phyloP scores from a whole-genome alignment of 495 filamentous ascomycete species.

The Terfezia claveryi region DNA sequence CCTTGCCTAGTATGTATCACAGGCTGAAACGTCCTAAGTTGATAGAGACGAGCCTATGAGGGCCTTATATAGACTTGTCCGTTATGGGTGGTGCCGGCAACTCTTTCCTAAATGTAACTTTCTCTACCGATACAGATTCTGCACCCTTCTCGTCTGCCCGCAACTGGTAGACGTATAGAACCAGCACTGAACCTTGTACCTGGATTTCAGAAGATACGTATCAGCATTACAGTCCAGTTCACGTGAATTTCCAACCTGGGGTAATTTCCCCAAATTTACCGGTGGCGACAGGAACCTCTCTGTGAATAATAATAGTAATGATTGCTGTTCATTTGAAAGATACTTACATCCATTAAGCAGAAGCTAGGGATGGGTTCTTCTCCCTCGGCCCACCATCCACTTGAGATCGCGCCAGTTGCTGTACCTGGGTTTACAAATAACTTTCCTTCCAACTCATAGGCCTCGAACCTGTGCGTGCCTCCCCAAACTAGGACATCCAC shows the following conservation, averaged over 20 bases:
- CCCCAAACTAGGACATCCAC: conserved; percentile 95
- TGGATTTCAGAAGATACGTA: conserved; percentile 17
- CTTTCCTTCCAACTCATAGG: conserved; percentile 94
- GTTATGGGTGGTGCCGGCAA: conserved; percentile 15
- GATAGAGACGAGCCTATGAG: no score
- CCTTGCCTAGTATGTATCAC: no score
- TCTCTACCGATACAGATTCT: conserved; percentile 82
- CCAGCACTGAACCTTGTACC: conserved; percentile 94
- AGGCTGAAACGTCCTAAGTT: no score
- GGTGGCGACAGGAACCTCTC: neutral
- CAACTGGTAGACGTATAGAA: conserved; percentile 94
- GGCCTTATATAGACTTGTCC: neutral
- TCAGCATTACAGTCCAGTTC: conserved; percentile 1
- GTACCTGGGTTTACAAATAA: conserved; percentile 94
- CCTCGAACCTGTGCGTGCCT: conserved; percentile 87
- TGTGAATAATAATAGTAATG: neutral
- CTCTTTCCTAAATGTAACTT: conserved; percentile 90
- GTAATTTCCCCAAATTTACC: conserved; percentile 2
- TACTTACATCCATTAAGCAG: conserved; percentile 93
- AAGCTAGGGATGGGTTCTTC: conserved; percentile 88
- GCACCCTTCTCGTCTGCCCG: conserved; percentile 70
- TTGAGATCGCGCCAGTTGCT: conserved; percentile 17
- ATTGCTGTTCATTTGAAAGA: neutral
- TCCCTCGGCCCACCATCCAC: conserved; percentile 41
- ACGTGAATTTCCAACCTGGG: neutral